Base-by-base conservation (phyloP, 192 early-diverging fungal genomes). In the Umbelopsis ramanniana region DNA sequence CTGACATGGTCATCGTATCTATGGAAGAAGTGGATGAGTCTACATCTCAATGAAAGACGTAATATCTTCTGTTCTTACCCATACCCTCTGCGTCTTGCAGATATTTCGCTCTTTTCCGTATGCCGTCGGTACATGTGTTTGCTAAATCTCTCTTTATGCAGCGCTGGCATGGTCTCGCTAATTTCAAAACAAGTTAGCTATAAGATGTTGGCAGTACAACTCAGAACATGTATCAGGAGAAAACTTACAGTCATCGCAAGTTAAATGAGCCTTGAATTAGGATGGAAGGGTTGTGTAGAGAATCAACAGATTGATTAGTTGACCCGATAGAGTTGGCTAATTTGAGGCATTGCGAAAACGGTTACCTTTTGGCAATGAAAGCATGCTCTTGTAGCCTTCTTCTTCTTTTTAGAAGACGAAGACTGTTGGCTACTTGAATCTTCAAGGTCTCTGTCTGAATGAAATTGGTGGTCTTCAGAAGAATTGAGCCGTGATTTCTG, bases 41-140 rank as follows among this genome's bases (percentile, higher is more conserved):
- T 43, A 43, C 40, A 43, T 7, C 40, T 6, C 11, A 43, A 4
- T 43, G 8, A 12, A 43, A 43, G 6, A 1, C 6, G 6, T 43
- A 11, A 4, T 43, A 12, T 43, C 40, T 0, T 43, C 11, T 43
- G 21, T 24, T 22, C 68, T 68, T 77, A 26, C 74, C 50, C 68
- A 82, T 81, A 50, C 84, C 84, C 46, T 84, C 82, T 26, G 79
- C 77, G 54, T 93, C 94, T 71, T 91, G 84, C 57, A 96, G 82
- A 69, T 98, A 97, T 82, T 98, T 98, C 33, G 95, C 94, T 77
- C 91, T 95, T 75, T 96, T 98, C 72, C 95, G 87, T 24, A 84
- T 79, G 21, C 94, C 94, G 71, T 97, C 95, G 4, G 89, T 86
- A 73, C 96, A 96, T 6, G 91, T 89, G 24, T 72, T 79, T 2